Conservation (phyloP, 805 yeast genomes). For the Schwanniomyces occidentalis region DNA sequence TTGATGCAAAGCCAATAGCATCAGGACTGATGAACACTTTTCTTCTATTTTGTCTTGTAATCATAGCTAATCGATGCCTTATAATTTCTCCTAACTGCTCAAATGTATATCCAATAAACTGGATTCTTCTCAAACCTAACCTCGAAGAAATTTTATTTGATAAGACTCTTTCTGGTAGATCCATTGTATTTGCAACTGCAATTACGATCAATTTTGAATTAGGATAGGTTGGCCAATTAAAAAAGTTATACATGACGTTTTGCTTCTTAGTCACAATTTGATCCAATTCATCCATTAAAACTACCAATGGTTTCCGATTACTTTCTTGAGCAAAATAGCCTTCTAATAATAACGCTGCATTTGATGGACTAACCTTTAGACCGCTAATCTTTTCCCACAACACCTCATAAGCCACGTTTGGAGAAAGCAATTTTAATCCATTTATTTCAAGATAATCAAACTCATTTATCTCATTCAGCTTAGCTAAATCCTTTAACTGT, state of each 20-base stretch:
- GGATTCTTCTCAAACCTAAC: conserved; percentile 81
- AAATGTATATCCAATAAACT: conserved; percentile 85
- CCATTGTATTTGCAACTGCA: conserved; percentile 98
- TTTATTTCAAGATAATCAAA: conserved; percentile 86
- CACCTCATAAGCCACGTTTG: conserved; percentile 77
- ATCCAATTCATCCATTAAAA: conserved; percentile 89
- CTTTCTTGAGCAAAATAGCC: conserved; percentile 53
- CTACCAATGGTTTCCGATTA: conserved; percentile 58
- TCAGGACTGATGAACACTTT: conserved; percentile 56
- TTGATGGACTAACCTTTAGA: conserved; percentile 53
- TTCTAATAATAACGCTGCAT: conserved; percentile 69
- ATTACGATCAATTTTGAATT: conserved; percentile 80
- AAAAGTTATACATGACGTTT: conserved; percentile 88
- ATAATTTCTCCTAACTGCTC: conserved; percentile 77
- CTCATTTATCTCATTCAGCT: conserved; percentile 26
- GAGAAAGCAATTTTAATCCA: conserved; percentile 80
- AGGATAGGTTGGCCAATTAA: conserved; percentile 93
- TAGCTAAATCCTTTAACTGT: conserved; percentile 49
- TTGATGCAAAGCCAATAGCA: conserved; percentile 87
- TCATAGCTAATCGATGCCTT: conserved; percentile 59
- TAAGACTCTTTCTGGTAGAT: conserved; percentile 84
- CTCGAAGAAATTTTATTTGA: conserved; percentile 90
- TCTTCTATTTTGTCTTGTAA: conserved; percentile 31
- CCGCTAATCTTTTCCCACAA: conserved; percentile 78
- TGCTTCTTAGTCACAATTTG: conserved; percentile 83